These are phyloP conservation scores for Schrenkiella parvula DNA, from an alignment of 345 rosid species.

Conservation along the genomic window DNA sequence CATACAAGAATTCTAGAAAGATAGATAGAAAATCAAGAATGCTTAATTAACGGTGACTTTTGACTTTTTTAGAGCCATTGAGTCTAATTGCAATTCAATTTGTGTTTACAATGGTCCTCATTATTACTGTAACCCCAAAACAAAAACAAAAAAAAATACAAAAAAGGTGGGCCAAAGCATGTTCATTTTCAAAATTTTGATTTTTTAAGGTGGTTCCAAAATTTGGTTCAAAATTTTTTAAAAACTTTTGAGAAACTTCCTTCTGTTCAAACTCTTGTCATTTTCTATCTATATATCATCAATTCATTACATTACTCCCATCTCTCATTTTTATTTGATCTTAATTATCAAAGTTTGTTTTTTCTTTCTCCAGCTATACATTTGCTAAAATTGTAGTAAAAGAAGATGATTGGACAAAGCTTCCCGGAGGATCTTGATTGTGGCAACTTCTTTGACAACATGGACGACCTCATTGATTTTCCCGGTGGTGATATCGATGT, in stretches of 20 bases:
- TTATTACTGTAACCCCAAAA: background rate
- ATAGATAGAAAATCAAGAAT: conserved; percentile 16
- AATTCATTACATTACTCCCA: background rate
- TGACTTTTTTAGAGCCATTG: conserved; percentile 16
- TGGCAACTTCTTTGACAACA: conserved; percentile 91
- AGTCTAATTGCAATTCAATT: conserved; percentile 14
- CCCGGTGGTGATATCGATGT: conserved; percentile 67
- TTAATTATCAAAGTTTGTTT: background rate
- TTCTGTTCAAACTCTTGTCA: conserved; percentile 13
- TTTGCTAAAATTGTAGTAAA: conserved; percentile 23
- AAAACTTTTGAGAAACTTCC: conserved; percentile 18
- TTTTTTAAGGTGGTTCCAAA: conserved; percentile 31
- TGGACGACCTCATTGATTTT: conserved; percentile 83
- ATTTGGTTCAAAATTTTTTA: conserved; percentile 14
- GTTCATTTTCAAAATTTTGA: conserved; percentile 24
- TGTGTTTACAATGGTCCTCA: conserved; percentile 16
- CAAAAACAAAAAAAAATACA: background rate
- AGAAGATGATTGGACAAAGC: conserved; percentile 63
- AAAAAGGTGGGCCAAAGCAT: conserved; percentile 29
- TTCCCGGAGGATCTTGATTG: conserved; percentile 83
- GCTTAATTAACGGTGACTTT: conserved; percentile 22
- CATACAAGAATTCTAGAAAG: conserved; percentile 7
- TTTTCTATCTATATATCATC: background rate
- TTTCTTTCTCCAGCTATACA: background rate
- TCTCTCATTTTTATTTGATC: background rate